Evolutionary conservation across 2,329 filamentous ascomycete species (phyloP).

Genomic region (Lasiodiplodia sp.): DNA sequence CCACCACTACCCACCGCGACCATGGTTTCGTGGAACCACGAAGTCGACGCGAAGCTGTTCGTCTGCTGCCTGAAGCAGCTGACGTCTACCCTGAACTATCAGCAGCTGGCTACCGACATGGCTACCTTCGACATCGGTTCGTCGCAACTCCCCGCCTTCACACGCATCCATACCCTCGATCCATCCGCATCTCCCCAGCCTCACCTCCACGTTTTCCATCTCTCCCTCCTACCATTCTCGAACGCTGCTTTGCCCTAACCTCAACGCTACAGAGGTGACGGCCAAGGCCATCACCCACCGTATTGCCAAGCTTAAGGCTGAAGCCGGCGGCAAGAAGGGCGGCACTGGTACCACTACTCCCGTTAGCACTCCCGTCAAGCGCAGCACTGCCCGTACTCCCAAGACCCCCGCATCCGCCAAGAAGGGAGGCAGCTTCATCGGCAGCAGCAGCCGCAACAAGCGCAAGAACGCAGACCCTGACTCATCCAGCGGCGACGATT

Average conservation of each 20-base stretch:
- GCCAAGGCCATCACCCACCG: constrained; percentile 32
- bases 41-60: constrained; percentile 27
- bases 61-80: constrained; percentile 6
- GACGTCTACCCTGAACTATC: constrained; percentile 23
- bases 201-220: background rate
- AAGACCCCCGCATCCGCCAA: background rate
- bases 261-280: constrained; percentile 28
- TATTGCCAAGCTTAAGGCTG: constrained; percentile 30
- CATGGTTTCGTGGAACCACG: constrained; percentile 20
- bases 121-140: constrained; percentile 26
- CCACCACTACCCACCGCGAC: background rate
- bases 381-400: background rate
- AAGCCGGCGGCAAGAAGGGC: background rate
- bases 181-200: background rate
- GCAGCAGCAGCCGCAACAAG: background rate
- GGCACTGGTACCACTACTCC: background rate
- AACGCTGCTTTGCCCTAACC: background rate
- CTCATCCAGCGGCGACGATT: background rate
- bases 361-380: background rate
- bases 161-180: background rate
- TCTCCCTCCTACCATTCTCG: background rate
- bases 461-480: background rate
- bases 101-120: constrained; percentile 31
- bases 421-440: background rate
- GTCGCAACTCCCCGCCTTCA: background rate